Percentiles rank a stretch among this genome's conserved stretches.
These are phyloP conservation scores for Rhodotorula sp. DNA, from an alignment of 1,284 basidiomycete species.

Conservation along the genomic window DNA sequence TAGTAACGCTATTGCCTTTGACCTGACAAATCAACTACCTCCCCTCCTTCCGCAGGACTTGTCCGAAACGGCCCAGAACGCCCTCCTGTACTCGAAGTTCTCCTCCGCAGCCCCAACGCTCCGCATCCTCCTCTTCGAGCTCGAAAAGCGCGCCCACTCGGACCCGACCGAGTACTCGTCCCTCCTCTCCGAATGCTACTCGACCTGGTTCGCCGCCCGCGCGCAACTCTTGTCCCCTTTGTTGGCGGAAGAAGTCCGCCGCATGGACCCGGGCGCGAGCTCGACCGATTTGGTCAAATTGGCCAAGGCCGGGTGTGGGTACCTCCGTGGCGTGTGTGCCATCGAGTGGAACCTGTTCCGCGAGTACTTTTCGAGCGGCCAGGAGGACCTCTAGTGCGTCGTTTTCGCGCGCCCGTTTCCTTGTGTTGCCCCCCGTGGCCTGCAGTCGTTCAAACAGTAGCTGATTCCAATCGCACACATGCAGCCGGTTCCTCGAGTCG, in stretches of 20 bases:
- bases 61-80: constrained; percentile 74
- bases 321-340: constrained; percentile 81
- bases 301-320: constrained; percentile 80
- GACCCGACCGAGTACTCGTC: constrained; percentile 76
- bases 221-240: constrained; percentile 67
- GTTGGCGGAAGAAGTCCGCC: constrained; percentile 74
- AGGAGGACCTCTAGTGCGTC: constrained; percentile 77
- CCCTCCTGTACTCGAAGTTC: constrained; percentile 86
- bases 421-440: background rate
- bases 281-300: constrained; percentile 80
- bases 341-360: constrained; percentile 83
- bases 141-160: constrained; percentile 68
- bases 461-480: background rate
- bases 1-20: too few relatives aligned
- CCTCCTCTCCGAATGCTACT: constrained; percentile 77
- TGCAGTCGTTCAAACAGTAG: background rate
- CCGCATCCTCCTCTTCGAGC: constrained; percentile 72
- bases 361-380: constrained; percentile 80
- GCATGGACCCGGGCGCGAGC: constrained; percentile 64
- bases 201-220: constrained; percentile 72
- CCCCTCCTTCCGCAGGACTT: constrained; percentile 59
- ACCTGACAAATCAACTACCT: background rate
- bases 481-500: constrained; percentile 78
- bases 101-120: constrained; percentile 62
- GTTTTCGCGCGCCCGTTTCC: background rate